phyloP scores from a whole-genome alignment of 805 yeast genomes.

The Yarrowia sp. region DNA sequence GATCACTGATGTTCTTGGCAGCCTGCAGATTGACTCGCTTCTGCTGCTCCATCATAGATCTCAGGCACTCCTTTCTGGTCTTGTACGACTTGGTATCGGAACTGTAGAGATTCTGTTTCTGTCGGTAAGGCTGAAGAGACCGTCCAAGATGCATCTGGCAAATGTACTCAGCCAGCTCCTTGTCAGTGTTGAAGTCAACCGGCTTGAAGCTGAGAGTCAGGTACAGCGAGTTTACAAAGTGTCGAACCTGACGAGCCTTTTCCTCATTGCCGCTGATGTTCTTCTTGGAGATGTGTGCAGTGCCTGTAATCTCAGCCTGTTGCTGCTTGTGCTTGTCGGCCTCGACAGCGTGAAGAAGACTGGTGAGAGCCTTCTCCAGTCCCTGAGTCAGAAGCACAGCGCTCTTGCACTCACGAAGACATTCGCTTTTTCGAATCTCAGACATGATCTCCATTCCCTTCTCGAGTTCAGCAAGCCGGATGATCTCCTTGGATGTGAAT shows the following conservation, averaged over 20 bases:
- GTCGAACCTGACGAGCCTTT: not conserved
- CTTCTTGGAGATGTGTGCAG: not conserved
- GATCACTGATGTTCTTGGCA: conserved; percentile 24
- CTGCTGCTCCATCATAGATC: conserved; percentile 28
- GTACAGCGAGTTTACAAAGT: conserved; percentile 6
- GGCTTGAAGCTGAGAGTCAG: conserved; percentile 8
- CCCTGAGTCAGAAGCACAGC: conserved; percentile 13
- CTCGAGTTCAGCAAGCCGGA: conserved; percentile 10
- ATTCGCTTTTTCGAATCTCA: not conserved
- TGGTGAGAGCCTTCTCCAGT: conserved; percentile 6
- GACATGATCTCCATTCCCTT: not conserved
- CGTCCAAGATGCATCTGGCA: conserved; percentile 17
- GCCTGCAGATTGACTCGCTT: conserved; percentile 15
- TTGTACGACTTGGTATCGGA: conserved; percentile 25
- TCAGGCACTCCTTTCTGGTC: conserved; percentile 18
- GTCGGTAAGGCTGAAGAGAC: conserved; percentile 30
- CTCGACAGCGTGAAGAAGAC: not conserved
- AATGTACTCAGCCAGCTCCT: conserved; percentile 23
- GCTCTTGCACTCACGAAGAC: not conserved
- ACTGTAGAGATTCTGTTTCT: conserved; percentile 15
- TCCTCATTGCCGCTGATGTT: not conserved
- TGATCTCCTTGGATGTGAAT: conserved; percentile 15
- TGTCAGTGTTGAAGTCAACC: conserved; percentile 19
- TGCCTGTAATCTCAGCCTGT: not conserved
- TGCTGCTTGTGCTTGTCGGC: conserved; percentile 15